These are phyloP conservation scores for Lasiosphaeriaceae sp. DNA, from an alignment of 495 filamentous ascomycete species.

Conservation along the genomic window DNA sequence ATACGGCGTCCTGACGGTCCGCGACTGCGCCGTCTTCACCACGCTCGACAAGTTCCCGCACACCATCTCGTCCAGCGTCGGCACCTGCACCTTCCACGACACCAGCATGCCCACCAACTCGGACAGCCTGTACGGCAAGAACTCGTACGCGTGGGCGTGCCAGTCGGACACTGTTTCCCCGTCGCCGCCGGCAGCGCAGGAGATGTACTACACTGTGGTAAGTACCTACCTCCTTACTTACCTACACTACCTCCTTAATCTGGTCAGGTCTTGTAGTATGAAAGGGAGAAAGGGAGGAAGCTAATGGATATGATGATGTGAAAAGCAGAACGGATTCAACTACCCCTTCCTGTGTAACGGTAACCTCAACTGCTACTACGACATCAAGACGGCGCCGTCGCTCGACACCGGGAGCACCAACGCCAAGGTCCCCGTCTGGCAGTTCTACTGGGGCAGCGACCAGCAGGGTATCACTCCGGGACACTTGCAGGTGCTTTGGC, in stretches of 20 bases:
- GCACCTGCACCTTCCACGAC: slow-evolving; percentile 33
- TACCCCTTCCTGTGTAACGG: slow-evolving; percentile 34
- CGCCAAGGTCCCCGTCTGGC: slow-evolving; percentile 24
- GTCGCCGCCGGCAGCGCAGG: not conserved
- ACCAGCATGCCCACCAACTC: slow-evolving; percentile 25
- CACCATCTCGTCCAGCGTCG: slow-evolving; percentile 23
- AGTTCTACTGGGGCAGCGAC: slow-evolving; percentile 30
- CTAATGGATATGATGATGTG: too few relatives aligned
- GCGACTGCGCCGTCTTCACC: slow-evolving; percentile 32
- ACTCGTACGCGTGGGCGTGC: slow-evolving; percentile 27
- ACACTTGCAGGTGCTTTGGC: slow-evolving; percentile 27
- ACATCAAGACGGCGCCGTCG: slow-evolving; percentile 19
- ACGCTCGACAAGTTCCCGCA: slow-evolving; percentile 17
- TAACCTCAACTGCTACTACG: slow-evolving; percentile 30
- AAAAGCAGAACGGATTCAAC: slow-evolving; percentile 21
- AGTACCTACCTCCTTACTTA: too few relatives aligned
- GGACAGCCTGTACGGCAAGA: slow-evolving; percentile 31
- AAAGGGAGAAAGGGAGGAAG: too few relatives aligned
- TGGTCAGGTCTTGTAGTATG: too few relatives aligned
- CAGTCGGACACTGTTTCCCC: not conserved
- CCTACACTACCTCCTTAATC: too few relatives aligned
- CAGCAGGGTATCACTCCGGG: slow-evolving; percentile 26
- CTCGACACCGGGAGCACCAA: not conserved
- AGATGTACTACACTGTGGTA: slow-evolving; percentile 29
- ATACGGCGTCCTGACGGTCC: slow-evolving; percentile 16